Evolutionary conservation across 2,329 filamentous ascomycete genomes (phyloP).

Genomic region (Diaporthe aspalathi): DNA sequence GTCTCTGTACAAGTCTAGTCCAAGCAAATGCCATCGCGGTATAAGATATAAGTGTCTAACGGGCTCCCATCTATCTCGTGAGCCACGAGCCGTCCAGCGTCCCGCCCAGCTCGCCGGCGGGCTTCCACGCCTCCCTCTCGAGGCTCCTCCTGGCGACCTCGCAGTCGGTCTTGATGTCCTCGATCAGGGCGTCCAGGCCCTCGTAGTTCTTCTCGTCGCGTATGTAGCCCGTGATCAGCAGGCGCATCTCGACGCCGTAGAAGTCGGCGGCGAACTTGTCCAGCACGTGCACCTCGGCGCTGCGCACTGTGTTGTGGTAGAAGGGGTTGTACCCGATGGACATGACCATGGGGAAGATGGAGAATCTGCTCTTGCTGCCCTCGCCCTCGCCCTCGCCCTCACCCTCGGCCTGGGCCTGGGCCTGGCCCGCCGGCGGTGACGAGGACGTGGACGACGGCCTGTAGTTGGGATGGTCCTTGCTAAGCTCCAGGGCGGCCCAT

Average conservation of each 20-base stretch:
- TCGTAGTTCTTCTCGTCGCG: conserved; percentile 91
- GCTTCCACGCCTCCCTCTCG: conserved; percentile 70
- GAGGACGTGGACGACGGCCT: conserved; percentile 28
- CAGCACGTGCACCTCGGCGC: conserved; percentile 91
- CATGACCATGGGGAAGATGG: conserved; percentile 88
- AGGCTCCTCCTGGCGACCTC: conserved; percentile 82
- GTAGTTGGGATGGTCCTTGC: conserved; percentile 58
- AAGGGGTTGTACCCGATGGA: conserved; percentile 97
- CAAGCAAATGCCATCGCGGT: background rate
- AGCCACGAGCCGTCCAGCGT: conserved; percentile 38
- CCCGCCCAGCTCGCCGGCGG: conserved; percentile 49
- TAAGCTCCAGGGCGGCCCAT: conserved; percentile 79
- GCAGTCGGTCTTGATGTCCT: conserved; percentile 91
- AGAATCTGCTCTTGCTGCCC: conserved; percentile 38
- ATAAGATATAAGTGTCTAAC: background rate
- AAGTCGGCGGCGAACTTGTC: conserved; percentile 83
- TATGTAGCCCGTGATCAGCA: conserved; percentile 88
- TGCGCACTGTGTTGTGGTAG: conserved; percentile 90
- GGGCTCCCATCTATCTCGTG: conserved; percentile 29
- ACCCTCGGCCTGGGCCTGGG: too few species aligned
- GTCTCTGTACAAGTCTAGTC: conserved; percentile 11
- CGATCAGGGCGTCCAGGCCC: conserved; percentile 82
- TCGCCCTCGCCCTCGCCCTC: background rate
- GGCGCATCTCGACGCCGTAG: conserved; percentile 82
- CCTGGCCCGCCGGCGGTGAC: conserved; percentile 34